Evolutionary conservation across 768 basidiomycete species (phyloP), one percentile per base, ranked within the genome.

Genomic region (Coprinopsis cinerea): DNA sequence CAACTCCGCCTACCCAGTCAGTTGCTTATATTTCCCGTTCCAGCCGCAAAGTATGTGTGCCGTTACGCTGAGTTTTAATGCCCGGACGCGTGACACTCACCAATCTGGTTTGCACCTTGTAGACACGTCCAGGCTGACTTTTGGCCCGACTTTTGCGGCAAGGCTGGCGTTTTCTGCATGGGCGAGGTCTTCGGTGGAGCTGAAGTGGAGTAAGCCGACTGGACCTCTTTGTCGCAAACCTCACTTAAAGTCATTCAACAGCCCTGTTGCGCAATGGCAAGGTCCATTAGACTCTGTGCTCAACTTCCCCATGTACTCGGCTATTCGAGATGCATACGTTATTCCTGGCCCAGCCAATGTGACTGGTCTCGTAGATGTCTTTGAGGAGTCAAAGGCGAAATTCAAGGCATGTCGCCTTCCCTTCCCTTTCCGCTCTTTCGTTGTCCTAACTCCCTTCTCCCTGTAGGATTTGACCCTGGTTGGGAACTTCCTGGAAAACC

Each of bases 161-260:
- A 78, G n/a, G 86, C 88, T 0, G 88, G 83, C 11, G 85, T 92
- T 9, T 92, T 86, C 67, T 92, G 87, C 59, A 84, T 92, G 47
- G 92, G 92, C 34, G 90, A 92, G 67, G 85, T 93, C 41, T 81
- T 72, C 57, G 74, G 79, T 51, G 76, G 74, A 39, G 61, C 69
- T 45, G 69, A 82, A 44, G 64, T 81, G 41, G 64, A 71, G 83
- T 84, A 60, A 30, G 67, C 56, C 20, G 26, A 25, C 26, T 23
- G 28, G 32, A 40, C 22, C 43, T 11, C 48, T 32, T 30, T 45
- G 27, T 25, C 20, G 4, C 25, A 28, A 3, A 25, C 18, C 9
- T 9, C 18, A 32, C 36, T 23, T 20, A 18, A 3, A 27, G 39
- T 17, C 35, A 41, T 40, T 26, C 52, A 28, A n/a, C 53, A 85